These are phyloP conservation scores for Gastrolobium bilobum DNA, from an alignment of 306 rosid species.

Conservation along the genomic window DNA sequence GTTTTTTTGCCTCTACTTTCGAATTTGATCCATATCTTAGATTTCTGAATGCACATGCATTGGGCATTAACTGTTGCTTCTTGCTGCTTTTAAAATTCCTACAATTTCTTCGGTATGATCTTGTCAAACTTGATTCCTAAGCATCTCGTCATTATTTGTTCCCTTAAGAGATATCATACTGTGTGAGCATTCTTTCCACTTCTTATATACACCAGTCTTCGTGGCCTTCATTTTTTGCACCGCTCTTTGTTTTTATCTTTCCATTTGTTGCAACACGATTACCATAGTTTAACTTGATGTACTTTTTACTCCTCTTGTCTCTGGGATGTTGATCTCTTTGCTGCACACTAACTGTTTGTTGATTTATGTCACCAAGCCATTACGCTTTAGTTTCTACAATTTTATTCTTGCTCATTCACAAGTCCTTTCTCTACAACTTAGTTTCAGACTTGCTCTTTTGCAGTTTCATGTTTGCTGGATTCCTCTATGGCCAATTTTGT, in stretches of 20 bases:
- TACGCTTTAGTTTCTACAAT: no score
- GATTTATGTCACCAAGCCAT: no score
- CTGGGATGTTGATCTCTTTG: no score
- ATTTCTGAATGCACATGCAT: conserved; percentile 84
- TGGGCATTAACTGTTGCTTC: conserved; percentile 65
- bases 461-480: no score
- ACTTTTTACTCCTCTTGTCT: conserved; percentile 80
- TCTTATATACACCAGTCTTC: conserved; percentile 90
- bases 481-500: no score
- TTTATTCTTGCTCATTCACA: no score
- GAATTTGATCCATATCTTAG: conserved; percentile 83
- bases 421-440: no score
- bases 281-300: conserved; percentile 82
- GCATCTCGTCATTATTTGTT: conserved; percentile 61
- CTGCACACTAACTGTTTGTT: no score
- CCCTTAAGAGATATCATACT: conserved; percentile 68
- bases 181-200: conserved; percentile 88
- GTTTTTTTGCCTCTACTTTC: conserved; percentile 88
- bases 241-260: conserved; percentile 94
- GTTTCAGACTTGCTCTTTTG: no score
- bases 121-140: conserved; percentile 53
- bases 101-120: conserved; percentile 52
- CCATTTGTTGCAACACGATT: conserved; percentile 95
- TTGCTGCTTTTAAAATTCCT: conserved; percentile 57
- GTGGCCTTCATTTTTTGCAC: conserved; percentile 78